Conservation (phyloP, 2,329 filamentous ascomycete genomes). For the Colletotrichum nymphaeae region DNA sequence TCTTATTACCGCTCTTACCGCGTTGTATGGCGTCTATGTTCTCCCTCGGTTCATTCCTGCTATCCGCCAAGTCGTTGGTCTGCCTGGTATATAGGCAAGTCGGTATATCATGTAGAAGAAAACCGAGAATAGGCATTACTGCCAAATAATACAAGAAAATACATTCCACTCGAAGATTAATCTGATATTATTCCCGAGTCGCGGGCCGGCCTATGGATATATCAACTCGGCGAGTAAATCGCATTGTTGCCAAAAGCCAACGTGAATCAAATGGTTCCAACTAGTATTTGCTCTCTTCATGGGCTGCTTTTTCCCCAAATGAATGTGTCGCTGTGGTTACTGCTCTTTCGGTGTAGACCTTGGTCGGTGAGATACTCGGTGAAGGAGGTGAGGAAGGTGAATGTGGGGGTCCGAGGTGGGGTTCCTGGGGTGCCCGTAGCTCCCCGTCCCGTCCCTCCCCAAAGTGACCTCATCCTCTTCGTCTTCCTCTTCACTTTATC, state of each 20-base stretch:
- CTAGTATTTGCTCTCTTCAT: too few relatives aligned
- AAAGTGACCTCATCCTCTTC: background rate
- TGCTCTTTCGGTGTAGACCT: background rate
- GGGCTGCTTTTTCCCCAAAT: background rate
- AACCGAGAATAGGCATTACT: background rate
- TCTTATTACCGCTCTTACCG: conserved; percentile 58
- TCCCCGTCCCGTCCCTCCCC: background rate
- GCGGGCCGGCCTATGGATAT: background rate
- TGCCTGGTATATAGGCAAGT: conserved; percentile 60
- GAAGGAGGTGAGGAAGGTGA: background rate
- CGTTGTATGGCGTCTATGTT: conserved; percentile 62
- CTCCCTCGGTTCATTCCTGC: conserved; percentile 62
- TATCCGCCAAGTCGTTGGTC: conserved; percentile 57
- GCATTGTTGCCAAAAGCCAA: too few relatives aligned
- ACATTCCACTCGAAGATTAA: background rate
- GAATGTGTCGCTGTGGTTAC: background rate
- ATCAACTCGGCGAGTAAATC: background rate
- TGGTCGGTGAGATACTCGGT: background rate
- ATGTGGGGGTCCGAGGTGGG: background rate
- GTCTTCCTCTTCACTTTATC: too few relatives aligned
- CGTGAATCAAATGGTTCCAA: too few relatives aligned
- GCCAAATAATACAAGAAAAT: background rate
- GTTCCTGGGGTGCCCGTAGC: background rate
- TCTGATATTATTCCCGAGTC: background rate
- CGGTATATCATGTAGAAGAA: background rate